A percentile compares a stretch with the other conserved stretches of the same genome.
Conservation (phyloP, 441 rosid genomes). For the Pelargonium cotyledonis region DNA sequence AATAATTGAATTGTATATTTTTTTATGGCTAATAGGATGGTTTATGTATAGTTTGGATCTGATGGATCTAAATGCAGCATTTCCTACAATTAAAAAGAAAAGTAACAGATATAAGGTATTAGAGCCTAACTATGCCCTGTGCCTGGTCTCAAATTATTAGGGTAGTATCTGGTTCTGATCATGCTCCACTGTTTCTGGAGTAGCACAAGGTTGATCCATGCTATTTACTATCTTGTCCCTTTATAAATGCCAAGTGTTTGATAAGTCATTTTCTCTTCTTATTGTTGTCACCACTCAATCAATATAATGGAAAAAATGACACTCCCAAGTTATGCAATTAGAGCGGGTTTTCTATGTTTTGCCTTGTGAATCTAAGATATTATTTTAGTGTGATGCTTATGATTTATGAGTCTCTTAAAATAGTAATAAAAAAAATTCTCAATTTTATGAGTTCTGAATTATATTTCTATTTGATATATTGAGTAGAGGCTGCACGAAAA, state of each 20-base stretch:
- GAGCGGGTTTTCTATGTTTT: too few species aligned
- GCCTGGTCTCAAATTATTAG: background rate
- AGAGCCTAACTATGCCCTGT: background rate
- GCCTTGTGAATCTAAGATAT: background rate
- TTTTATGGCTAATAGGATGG: too few species aligned
- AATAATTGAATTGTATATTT: background rate
- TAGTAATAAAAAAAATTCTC: background rate
- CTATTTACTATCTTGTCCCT: background rate
- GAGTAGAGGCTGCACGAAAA: background rate
- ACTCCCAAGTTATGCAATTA: background rate
- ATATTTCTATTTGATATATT: too few species aligned
- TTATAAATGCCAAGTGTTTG: background rate
- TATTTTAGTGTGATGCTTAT: background rate
- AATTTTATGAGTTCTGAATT: background rate
- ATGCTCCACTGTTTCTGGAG: background rate
- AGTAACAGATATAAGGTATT: too few species aligned
- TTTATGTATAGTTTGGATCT: too few species aligned
- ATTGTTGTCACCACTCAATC: background rate
- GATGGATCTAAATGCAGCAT: too few species aligned
- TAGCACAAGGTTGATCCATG: background rate
- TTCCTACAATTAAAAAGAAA: too few species aligned
- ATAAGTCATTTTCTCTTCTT: background rate
- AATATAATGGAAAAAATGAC: background rate
- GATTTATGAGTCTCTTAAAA: background rate
- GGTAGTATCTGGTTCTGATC: too few species aligned